phyloP scores from a whole-genome alignment of 192 early-diverging fungal genomes.

The Umbelopsis ramanniana region DNA sequence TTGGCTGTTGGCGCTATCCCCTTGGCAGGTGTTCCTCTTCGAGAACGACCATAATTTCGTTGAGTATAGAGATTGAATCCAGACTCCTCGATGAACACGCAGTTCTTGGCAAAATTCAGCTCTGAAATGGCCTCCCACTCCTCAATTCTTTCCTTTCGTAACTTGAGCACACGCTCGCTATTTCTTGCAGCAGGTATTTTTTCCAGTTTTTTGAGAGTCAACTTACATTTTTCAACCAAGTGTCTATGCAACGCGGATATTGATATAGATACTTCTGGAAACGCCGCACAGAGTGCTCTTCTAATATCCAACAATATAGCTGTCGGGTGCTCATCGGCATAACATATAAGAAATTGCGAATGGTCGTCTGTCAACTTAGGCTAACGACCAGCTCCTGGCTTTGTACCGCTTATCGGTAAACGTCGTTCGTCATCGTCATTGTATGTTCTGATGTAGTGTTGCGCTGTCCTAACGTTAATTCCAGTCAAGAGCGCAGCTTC shows the following conservation, averaged over 20 bases:
- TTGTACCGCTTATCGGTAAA: neutral
- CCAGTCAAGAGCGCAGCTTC: neutral
- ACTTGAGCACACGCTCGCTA: conserved; percentile 2
- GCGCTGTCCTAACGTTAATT: conserved; percentile 9
- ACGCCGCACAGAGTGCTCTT: conserved; percentile 10
- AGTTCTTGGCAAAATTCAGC: too few species aligned
- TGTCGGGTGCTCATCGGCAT: neutral
- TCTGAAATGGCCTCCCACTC: too few species aligned
- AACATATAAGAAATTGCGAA: conserved; percentile 15
- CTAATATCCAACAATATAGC: conserved; percentile 3
- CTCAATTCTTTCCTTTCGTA: neutral
- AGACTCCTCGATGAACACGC: too few species aligned
- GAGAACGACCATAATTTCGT: too few species aligned
- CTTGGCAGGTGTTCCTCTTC: too few species aligned
- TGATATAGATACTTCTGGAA: conserved; percentile 10
- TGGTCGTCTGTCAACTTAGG: conserved; percentile 16
- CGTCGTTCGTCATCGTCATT: conserved; percentile 15
- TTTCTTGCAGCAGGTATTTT: conserved; percentile 20
- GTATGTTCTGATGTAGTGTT: conserved; percentile 18
- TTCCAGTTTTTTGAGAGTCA: conserved; percentile 17
- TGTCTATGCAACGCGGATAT: too few species aligned
- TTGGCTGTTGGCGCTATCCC: too few species aligned
- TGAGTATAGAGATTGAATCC: too few species aligned
- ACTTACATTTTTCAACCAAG: conserved; percentile 16
- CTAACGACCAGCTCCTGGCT: conserved; percentile 6